A percentile compares a stretch with the other conserved stretches of the same genome.
phyloP scores from a whole-genome alignment of 2,329 filamentous ascomycete genomes.

The Calonectria leucothoes region DNA sequence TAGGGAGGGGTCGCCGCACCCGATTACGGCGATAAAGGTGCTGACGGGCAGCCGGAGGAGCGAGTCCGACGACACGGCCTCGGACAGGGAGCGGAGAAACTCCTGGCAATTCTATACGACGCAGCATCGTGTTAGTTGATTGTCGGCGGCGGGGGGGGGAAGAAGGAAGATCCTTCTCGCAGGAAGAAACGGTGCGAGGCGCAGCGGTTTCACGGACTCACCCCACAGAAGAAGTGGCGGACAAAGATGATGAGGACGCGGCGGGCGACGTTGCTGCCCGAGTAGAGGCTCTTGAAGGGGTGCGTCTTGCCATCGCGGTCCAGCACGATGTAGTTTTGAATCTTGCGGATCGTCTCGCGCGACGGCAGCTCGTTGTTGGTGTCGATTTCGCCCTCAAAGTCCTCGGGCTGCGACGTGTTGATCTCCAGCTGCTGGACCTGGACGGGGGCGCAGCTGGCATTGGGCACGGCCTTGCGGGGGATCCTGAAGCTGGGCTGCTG shows the following conservation, averaged over 20 bases:
- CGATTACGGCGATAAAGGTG: conserved; percentile 76
- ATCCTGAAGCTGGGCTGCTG: conserved; percentile 19
- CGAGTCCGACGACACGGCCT: conserved; percentile 64
- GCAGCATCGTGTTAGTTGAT: conserved; percentile 24
- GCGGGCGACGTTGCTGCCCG: conserved; percentile 62
- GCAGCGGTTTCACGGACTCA: conserved; percentile 55
- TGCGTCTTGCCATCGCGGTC: conserved; percentile 70
- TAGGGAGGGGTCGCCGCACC: conserved; percentile 76
- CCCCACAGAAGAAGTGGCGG: conserved; percentile 84
- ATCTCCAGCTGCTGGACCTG: conserved; percentile 42
- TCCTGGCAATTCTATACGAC: conserved; percentile 76
- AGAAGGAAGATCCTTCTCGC: no score
- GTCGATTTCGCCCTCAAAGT: conserved; percentile 67
- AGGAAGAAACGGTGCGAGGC: background rate
- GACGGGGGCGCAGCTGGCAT: conserved; percentile 34
- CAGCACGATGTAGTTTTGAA: conserved; percentile 68
- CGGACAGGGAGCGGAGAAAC: conserved; percentile 73
- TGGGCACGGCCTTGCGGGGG: conserved; percentile 30
- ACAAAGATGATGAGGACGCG: conserved; percentile 79
- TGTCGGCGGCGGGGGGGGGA: no score
- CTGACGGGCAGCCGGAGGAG: conserved; percentile 63
- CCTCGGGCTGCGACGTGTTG: conserved; percentile 55
- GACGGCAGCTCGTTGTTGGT: conserved; percentile 68
- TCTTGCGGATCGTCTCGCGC: conserved; percentile 58
- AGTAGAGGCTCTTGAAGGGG: conserved; percentile 73